phyloP scores from a whole-genome alignment of 345 rosid species.

The Sisymbrium altissimum region DNA sequence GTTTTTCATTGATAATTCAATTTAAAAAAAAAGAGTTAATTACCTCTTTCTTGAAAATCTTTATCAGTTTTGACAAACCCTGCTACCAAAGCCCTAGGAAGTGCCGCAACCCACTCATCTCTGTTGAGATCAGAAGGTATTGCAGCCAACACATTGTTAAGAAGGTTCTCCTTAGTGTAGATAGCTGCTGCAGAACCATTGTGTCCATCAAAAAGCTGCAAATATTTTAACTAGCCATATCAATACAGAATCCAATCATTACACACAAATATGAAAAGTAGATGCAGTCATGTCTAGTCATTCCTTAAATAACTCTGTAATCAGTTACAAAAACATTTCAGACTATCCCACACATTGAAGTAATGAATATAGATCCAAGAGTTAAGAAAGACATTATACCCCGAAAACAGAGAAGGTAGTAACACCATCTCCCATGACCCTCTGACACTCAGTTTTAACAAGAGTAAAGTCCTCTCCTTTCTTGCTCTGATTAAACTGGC shows the following conservation, averaged over 20 bases:
- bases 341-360: no score
- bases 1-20: neutral
- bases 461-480: slow-evolving; percentile 90
- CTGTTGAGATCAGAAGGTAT: slow-evolving; percentile 83
- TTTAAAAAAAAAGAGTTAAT: neutral
- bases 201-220: slow-evolving; percentile 98
- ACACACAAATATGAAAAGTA: neutral
- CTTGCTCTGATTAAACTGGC: slow-evolving; percentile 90
- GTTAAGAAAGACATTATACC: slow-evolving; percentile 43
- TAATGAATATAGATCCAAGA: no score
- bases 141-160: slow-evolving; percentile 74
- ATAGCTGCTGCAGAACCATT: slow-evolving; percentile 97
- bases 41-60: slow-evolving; percentile 87
- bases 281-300: neutral
- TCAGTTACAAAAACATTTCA: no score
- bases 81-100: slow-evolving; percentile 96
- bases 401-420: slow-evolving; percentile 79
- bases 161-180: slow-evolving; percentile 86
- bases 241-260: neutral
- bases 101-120: slow-evolving; percentile 91
- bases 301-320: no score
- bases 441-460: slow-evolving; percentile 74
- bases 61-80: slow-evolving; percentile 99
- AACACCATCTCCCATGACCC: slow-evolving; percentile 79
- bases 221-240: neutral